Evolutionary conservation across 805 yeast species (phyloP).

Genomic region (Starmerella sirachaensis): DNA sequence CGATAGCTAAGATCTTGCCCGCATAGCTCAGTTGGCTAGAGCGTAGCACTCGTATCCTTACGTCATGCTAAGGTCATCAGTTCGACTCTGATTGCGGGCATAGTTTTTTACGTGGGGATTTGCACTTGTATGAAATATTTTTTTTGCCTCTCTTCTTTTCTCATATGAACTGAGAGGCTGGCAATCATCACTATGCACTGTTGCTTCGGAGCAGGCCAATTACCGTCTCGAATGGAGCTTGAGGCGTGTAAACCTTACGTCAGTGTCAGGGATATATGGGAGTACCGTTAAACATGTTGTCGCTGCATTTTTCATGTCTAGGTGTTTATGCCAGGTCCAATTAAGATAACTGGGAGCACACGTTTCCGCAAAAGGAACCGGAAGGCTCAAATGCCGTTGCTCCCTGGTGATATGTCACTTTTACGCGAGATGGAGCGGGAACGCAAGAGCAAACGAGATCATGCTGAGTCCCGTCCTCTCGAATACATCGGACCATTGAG

Average conservation of each 20-base stretch:
- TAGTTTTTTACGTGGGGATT: too few species aligned
- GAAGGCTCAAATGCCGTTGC: conserved; percentile 12
- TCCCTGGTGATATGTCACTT: conserved; percentile 21
- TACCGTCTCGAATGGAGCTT: too few species aligned
- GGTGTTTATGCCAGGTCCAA: conserved; percentile 6
- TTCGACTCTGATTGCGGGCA: conserved; percentile 23
- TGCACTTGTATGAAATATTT: too few species aligned
- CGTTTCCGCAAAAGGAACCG: neutral
- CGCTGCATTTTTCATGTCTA: too few species aligned
- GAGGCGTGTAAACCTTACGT: too few species aligned
- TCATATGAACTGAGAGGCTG: too few species aligned
- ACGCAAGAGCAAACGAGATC: conserved; percentile 18
- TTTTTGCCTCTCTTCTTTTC: too few species aligned
- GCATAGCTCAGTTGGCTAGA: conserved; percentile 23
- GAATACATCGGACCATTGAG: conserved; percentile 14
- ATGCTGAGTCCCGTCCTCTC: conserved; percentile 10
- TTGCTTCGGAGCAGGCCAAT: too few species aligned
- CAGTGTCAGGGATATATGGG: too few species aligned
- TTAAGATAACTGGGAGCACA: conserved; percentile 4
- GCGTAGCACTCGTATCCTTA: conserved; percentile 21
- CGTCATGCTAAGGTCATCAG: conserved; percentile 22
- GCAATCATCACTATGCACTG: too few species aligned
- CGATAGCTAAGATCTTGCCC: conserved; percentile 12
- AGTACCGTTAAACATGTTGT: too few species aligned
- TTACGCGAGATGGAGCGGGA: conserved; percentile 23